phyloP scores from a whole-genome alignment of 2,329 filamentous ascomycete species.

The Boeremia lycopersici region DNA sequence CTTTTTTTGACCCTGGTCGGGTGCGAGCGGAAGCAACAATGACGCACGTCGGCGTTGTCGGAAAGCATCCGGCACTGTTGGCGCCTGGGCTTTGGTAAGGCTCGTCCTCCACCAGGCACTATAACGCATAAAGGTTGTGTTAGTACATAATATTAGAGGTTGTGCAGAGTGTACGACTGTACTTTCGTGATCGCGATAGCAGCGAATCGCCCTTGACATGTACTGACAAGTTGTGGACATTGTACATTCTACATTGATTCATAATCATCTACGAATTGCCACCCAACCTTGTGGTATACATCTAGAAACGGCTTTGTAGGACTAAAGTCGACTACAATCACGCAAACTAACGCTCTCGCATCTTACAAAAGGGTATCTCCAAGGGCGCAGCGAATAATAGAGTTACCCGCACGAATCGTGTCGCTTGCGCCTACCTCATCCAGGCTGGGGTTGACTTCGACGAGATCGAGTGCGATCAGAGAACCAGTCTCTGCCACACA shows the following conservation, averaged over 20 bases:
- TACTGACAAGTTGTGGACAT: not conserved
- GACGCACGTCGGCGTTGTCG: slow-evolving; percentile 12
- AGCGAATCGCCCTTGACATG: too few relatives aligned
- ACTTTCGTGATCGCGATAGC: too few relatives aligned
- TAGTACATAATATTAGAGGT: not conserved
- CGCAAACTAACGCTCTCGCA: not conserved
- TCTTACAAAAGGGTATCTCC: slow-evolving; percentile 83
- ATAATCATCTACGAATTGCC: not conserved
- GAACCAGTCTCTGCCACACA: slow-evolving; percentile 63
- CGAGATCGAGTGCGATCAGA: slow-evolving; percentile 63
- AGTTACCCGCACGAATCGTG: slow-evolving; percentile 89
- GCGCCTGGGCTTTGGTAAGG: slow-evolving; percentile 5
- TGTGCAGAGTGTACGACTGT: too few relatives aligned
- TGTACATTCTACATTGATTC: not conserved
- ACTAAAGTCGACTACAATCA: slow-evolving; percentile 3
- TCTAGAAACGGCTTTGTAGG: not conserved
- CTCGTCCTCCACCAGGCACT: not conserved
- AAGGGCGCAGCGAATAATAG: slow-evolving; percentile 86
- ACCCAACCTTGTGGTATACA: not conserved
- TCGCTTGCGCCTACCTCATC: slow-evolving; percentile 70
- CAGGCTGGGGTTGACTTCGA: slow-evolving; percentile 60
- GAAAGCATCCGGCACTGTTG: slow-evolving; percentile 1
- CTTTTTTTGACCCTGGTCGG: slow-evolving; percentile 8
- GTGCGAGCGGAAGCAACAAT: slow-evolving; percentile 16
- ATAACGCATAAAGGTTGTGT: not conserved